phyloP scores from a whole-genome alignment of 306 rosid genomes.

The Fragaria vesca region DNA sequence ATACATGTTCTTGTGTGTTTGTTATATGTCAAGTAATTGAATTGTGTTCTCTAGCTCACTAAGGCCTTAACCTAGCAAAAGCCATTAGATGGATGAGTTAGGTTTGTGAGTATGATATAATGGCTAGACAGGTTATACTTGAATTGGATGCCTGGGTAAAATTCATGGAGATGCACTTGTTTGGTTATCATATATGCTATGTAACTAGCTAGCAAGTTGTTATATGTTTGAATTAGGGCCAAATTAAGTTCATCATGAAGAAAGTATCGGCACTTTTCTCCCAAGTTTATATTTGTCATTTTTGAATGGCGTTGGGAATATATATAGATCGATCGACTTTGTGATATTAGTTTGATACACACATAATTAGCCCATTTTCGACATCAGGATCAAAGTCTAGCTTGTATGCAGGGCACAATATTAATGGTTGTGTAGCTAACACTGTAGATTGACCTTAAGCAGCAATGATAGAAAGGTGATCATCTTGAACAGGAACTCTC shows the following conservation, averaged over 20 bases:
- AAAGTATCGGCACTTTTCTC: too few species aligned
- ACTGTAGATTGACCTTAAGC: background rate
- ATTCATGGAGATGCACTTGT: background rate
- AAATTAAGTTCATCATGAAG: background rate
- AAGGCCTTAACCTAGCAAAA: background rate
- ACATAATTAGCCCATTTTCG: background rate
- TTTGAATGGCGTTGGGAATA: background rate
- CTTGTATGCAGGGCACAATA: background rate
- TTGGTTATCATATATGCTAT: background rate
- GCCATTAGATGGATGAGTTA: background rate
- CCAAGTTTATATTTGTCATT: background rate
- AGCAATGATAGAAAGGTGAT: conserved; percentile 28
- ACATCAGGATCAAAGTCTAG: background rate
- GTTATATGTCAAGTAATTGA: background rate
- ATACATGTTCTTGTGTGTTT: background rate
- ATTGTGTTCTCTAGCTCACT: background rate
- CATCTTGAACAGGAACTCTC: conserved; percentile 43
- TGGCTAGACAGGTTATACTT: background rate
- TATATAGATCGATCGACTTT: too few species aligned
- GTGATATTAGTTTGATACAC: background rate
- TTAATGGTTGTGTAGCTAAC: background rate
- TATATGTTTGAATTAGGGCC: background rate
- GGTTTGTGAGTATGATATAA: background rate
- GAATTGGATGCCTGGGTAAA: background rate
- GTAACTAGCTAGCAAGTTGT: background rate